These are phyloP conservation scores for Geotrichum siamense DNA, from an alignment of 1,139 yeast species.

Conservation along the genomic window DNA sequence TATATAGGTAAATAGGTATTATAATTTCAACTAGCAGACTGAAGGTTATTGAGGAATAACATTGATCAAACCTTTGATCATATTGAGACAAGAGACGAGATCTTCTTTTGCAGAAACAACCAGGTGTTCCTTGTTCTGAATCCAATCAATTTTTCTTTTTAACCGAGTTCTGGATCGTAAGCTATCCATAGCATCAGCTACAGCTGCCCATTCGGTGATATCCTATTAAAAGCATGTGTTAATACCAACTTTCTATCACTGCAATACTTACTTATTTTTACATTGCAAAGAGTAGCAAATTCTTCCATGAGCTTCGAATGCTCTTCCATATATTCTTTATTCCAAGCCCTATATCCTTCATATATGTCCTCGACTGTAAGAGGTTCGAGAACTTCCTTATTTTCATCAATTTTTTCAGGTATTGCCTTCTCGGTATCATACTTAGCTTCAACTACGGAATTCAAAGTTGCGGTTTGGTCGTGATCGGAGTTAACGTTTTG, in stretches of 20 bases:
- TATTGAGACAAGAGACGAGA: constrained; percentile 12
- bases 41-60: constrained; percentile 11
- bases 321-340: constrained; percentile 14
- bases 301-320: constrained; percentile 16
- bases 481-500: no score
- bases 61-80: constrained; percentile 16
- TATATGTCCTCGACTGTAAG: constrained; percentile 8
- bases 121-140: constrained; percentile 12
- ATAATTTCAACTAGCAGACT: no score
- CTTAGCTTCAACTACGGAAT: no score
- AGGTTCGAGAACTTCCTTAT: neutral
- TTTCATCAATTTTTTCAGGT: no score
- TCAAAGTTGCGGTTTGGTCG: no score
- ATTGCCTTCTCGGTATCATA: no score
- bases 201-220: constrained; percentile 18
- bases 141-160: constrained; percentile 17
- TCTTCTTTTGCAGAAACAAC: constrained; percentile 13
- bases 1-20: no score
- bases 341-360: constrained; percentile 11
- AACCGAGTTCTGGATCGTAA: constrained; percentile 14
- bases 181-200: constrained; percentile 17
- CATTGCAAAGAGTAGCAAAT: constrained; percentile 15
- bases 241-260: neutral
- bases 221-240: constrained; percentile 9
- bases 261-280: constrained; percentile 1